phyloP scores from a whole-genome alignment of 2,329 filamentous ascomycete species.

The Daldinia sp. region DNA sequence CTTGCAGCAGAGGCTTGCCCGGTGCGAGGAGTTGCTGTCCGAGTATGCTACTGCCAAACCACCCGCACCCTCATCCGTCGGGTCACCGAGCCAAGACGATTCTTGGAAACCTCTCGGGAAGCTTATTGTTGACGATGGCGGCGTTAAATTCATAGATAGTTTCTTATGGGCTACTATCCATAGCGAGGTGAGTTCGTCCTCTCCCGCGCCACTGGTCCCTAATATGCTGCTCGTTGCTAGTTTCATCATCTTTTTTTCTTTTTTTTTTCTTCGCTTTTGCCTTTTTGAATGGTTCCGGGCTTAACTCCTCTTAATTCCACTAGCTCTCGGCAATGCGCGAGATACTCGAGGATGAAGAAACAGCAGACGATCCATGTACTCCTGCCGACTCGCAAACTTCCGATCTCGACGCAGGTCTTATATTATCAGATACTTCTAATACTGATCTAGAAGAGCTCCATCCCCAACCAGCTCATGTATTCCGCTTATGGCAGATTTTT shows the following conservation, averaged over 20 bases:
- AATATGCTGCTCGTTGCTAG: neutral
- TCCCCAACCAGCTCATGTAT: slow-evolving; percentile 74
- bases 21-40: slow-evolving; percentile 69
- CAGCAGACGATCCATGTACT: slow-evolving; percentile 56
- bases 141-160: slow-evolving; percentile 69
- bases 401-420: slow-evolving; percentile 64
- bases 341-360: slow-evolving; percentile 68
- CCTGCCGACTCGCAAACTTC: slow-evolving; percentile 62
- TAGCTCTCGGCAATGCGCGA: slow-evolving; percentile 70
- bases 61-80: slow-evolving; percentile 42
- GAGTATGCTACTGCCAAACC: slow-evolving; percentile 62
- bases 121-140: slow-evolving; percentile 67
- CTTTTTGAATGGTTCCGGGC: slow-evolving; percentile 7
- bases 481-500: slow-evolving; percentile 80
- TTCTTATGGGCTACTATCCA: slow-evolving; percentile 66
- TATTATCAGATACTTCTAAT: slow-evolving; percentile 60
- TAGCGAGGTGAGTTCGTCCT: slow-evolving; percentile 62
- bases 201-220: neutral
- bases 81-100: slow-evolving; percentile 50
- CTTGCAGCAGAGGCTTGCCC: slow-evolving; percentile 69
- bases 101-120: slow-evolving; percentile 63
- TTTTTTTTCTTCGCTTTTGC: neutral
- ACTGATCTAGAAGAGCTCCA: slow-evolving; percentile 65
- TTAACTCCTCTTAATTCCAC: slow-evolving; percentile 34
- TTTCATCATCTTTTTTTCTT: neutral